Conservation (phyloP, 208 protist genomes). For the Leishmania lainsoni region DNA sequence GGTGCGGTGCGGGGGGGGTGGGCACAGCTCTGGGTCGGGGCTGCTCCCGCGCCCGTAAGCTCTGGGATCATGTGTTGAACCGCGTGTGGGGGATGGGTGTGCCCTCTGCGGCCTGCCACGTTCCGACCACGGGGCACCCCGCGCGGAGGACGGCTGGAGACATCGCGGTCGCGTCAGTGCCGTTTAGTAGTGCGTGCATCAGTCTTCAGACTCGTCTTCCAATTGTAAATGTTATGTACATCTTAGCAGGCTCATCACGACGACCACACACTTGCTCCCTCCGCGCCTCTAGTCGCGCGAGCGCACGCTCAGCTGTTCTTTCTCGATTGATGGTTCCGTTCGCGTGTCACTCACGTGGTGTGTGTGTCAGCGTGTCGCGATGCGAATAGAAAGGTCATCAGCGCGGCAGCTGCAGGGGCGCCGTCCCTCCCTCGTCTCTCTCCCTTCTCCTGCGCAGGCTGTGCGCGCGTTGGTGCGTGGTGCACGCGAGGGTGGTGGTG, state of each 20-base stretch:
- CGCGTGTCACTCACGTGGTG: conserved; percentile 57
- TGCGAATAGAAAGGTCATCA: conserved; percentile 33
- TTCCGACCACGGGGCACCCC: too few relatives aligned
- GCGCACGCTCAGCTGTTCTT: conserved; percentile 46
- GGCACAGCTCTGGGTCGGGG: too few relatives aligned
- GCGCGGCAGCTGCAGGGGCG: not conserved
- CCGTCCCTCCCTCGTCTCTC: conserved; percentile 1
- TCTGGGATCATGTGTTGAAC: too few relatives aligned
- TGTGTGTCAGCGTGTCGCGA: conserved; percentile 40
- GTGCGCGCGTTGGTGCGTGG: not conserved
- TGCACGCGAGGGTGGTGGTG: conserved; percentile 1
- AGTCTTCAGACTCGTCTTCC: conserved; percentile 33
- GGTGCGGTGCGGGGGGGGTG: too few relatives aligned
- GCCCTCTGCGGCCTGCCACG: too few relatives aligned
- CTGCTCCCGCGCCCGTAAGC: too few relatives aligned
- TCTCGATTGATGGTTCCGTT: conserved; percentile 74
- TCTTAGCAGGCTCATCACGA: conserved; percentile 30
- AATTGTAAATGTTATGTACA: conserved; percentile 33
- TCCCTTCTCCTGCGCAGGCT: not conserved
- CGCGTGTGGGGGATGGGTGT: too few relatives aligned
- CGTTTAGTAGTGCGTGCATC: conserved; percentile 25
- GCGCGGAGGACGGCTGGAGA: too few relatives aligned
- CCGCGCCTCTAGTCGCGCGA: not conserved
- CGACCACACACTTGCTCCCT: conserved; percentile 5
- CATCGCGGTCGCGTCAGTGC: conserved; percentile 7